A percentile compares a stretch with the other conserved stretches of the same genome.
Conservation (phyloP, 352 stramenopile species). For the Saprolegnia diclina region DNA sequence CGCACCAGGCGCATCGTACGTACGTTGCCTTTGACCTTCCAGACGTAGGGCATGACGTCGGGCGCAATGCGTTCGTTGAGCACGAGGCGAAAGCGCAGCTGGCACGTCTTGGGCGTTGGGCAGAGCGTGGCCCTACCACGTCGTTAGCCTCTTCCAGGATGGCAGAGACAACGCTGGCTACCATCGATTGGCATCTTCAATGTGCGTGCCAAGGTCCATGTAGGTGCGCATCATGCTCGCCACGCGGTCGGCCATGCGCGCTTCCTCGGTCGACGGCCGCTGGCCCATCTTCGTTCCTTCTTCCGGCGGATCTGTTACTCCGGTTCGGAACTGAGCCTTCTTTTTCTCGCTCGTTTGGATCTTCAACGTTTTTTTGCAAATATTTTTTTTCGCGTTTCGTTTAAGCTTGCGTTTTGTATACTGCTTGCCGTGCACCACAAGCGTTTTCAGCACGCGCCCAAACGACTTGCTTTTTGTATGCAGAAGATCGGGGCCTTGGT, state of each 20-base stretch:
- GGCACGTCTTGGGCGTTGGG: constrained; percentile 67
- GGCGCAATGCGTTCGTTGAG: constrained; percentile 54
- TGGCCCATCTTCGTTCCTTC: constrained; percentile 46
- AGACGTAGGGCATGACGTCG: constrained; percentile 67
- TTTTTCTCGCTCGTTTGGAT: background rate
- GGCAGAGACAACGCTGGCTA: constrained; percentile 29
- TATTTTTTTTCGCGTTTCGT: background rate
- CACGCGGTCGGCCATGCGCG: constrained; percentile 69
- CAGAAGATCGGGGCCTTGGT: no score
- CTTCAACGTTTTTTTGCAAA: background rate
- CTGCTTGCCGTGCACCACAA: background rate
- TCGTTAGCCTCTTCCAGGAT: background rate
- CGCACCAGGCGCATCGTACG: background rate
- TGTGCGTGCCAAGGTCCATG: constrained; percentile 59
- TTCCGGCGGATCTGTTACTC: background rate
- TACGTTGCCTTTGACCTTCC: constrained; percentile 62
- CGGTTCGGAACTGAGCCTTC: background rate
- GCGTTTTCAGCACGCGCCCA: background rate
- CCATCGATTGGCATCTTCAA: constrained; percentile 76
- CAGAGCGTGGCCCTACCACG: constrained; percentile 51
- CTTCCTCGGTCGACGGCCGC: constrained; percentile 48
- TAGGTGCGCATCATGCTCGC: constrained; percentile 62
- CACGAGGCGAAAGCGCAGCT: constrained; percentile 65
- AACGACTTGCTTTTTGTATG: background rate
- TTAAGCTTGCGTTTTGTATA: background rate